Evolutionary conservation across 805 yeast species (phyloP), one percentile per base, ranked within the genome.

Genomic region (Metschnikowia kunwiensis): DNA sequence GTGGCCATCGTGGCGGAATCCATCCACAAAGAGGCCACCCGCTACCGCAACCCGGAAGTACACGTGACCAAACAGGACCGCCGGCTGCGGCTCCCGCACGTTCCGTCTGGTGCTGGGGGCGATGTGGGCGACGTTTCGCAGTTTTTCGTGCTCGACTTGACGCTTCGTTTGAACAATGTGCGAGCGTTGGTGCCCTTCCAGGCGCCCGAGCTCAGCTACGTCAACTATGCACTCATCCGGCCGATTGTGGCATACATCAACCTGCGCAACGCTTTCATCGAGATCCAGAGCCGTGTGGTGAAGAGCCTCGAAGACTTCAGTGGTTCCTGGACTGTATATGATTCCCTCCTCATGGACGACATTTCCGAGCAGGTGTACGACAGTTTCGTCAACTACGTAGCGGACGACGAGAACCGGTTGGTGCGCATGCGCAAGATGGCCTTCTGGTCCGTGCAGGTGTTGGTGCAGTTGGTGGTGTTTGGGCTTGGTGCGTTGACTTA

Each of bases 231-330:
- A 1, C 67, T 93, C 39, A 83, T 93, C 35, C 70, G 96, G 44
- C 98, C 98, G 0, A 89, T 93, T 55, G 96, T 93, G 16, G 97
- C 89, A 1, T 93, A 91, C 59, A 91, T 93, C 56, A 93, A 93
- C 57, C 83, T 93, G 24, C 75, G 85, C 41, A 85, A 86, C 53
- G 87, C 97, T 0, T 85, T 82, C 53, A 89, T 93, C 42, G 96
- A 95, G 28, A 80, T 91, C 40, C 72, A 79, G 43, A 86, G 95
- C 54, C 77, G 87, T 4, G 79, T 93, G 7, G 82, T 82, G 22
- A 93, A 93, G 55, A 74, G 77, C 29, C 61, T 88, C 15, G 66
- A 70, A 18, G 98, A 93, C 54, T 93, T 93, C 57, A 88, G 86
- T 51, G 98, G 98, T 0, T 78, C 95, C 6, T 93, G 98, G 98